Evolutionary conservation across 257 asterid genomes (phyloP).

Genomic region (Cinchona pubescens): DNA sequence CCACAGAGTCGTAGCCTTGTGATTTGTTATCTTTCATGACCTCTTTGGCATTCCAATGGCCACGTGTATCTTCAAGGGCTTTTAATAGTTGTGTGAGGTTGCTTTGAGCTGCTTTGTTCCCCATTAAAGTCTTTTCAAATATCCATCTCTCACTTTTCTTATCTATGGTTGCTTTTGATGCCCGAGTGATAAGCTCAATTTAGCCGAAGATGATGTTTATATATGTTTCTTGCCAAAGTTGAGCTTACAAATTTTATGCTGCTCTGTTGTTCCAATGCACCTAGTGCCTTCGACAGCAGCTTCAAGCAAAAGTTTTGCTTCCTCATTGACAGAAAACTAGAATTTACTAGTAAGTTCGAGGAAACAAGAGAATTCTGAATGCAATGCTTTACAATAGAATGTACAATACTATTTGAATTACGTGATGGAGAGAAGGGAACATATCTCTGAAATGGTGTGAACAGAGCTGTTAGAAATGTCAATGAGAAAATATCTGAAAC

Average conservation of each 20-base stretch:
- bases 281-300: background rate
- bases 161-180: background rate
- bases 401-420: conserved; percentile 47
- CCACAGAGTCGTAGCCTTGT: background rate
- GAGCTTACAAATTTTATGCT: no score
- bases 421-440: conserved; percentile 94
- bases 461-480: conserved; percentile 83
- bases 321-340: background rate
- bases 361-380: background rate
- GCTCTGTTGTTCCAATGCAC: no score
- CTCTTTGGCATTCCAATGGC: no score
- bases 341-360: no score
- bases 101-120: background rate
- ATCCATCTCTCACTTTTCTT: background rate
- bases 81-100: background rate
- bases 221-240: no score
- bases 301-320: background rate
- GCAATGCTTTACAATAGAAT: background rate
- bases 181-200: background rate
- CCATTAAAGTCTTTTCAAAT: background rate
- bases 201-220: background rate
- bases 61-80: no score
- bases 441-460: conserved; percentile 94
- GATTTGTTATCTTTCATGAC: no score
- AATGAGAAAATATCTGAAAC: conserved; percentile 96